Percentiles rank a stretch among this genome's conserved stretches.
Conservation (phyloP, 176 grass and related monocot species). For the Aegilops bicornis region DNA sequence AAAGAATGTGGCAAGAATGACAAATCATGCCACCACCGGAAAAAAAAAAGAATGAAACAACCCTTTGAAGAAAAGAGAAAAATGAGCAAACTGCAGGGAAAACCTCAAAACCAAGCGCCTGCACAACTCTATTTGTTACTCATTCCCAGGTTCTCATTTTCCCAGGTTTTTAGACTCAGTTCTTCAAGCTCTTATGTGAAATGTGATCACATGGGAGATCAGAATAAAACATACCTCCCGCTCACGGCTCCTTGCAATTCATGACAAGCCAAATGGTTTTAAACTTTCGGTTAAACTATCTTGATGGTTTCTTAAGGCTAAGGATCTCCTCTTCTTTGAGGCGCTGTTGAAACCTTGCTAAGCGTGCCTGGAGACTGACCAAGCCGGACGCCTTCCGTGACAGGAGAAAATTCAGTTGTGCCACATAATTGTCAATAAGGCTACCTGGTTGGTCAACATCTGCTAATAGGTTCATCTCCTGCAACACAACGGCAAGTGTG, state of each 20-base stretch:
- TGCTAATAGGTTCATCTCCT: conserved; percentile 99
- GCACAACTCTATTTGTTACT: background rate
- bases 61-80: conserved; percentile 18
- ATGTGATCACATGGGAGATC: background rate
- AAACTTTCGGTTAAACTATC: conserved; percentile 25
- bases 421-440: conserved; percentile 91
- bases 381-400: conserved; percentile 89
- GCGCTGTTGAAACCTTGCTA: conserved; percentile 90
- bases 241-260: background rate
- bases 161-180: background rate
- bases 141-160: background rate
- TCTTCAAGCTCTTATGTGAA: background rate
- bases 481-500: conserved; percentile 3
- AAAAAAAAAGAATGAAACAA: conserved; percentile 26
- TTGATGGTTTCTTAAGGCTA: conserved; percentile 72
- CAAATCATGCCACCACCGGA: conserved; percentile 21
- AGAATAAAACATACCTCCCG: background rate
- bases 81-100: background rate
- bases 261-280: background rate
- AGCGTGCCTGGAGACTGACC: conserved; percentile 90
- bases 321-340: conserved; percentile 98
- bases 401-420: conserved; percentile 86
- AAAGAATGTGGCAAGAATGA: conserved; percentile 30
- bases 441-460: conserved; percentile 97
- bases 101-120: conserved; percentile 27